phyloP scores from a whole-genome alignment of 495 filamentous ascomycete species.

The Hypoxylon trugodes region DNA sequence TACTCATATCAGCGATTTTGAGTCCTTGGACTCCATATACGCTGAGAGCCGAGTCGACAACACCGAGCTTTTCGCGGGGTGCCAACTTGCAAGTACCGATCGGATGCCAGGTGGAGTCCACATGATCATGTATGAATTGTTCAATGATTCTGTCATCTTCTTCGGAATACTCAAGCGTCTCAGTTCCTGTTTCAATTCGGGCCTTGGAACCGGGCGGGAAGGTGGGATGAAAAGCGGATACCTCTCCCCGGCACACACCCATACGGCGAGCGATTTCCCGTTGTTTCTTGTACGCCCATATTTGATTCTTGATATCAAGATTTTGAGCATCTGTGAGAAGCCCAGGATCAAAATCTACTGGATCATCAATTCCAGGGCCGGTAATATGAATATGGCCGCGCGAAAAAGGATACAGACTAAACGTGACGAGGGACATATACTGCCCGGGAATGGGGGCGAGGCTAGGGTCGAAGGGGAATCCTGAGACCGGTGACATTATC shows the following conservation, averaged over 20 bases:
- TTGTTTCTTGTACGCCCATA: conserved; percentile 62
- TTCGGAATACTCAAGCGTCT: conserved; percentile 48
- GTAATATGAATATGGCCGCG: conserved; percentile 64
- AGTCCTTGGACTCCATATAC: conserved; percentile 59
- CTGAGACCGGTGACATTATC: conserved; percentile 38
- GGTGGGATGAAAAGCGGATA: conserved; percentile 61
- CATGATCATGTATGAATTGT: conserved; percentile 50
- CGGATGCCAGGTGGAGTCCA: conserved; percentile 59
- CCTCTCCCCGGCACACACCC: conserved; percentile 59
- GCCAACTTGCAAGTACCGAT: conserved; percentile 58
- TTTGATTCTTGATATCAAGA: conserved; percentile 51
- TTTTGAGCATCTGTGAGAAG: conserved; percentile 52
- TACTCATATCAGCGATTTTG: conserved; percentile 56
- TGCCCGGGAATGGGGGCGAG: conserved; percentile 43
- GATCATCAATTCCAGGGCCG: conserved; percentile 39
- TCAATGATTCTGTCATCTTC: conserved; percentile 61
- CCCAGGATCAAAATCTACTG: conserved; percentile 48
- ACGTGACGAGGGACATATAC: conserved; percentile 48
- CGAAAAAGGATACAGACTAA: conserved; percentile 59
- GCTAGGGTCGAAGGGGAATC: conserved; percentile 18
- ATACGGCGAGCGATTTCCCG: conserved; percentile 65
- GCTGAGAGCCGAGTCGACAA: conserved; percentile 54
- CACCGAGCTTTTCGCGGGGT: conserved; percentile 47
- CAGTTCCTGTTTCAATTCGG: conserved; percentile 27
- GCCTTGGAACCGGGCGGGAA: conserved; percentile 56